Evolutionary conservation across 306 rosid genomes (phyloP), one percentile per base, ranked within the genome.

Genomic region (Fragaria iinumae): DNA sequence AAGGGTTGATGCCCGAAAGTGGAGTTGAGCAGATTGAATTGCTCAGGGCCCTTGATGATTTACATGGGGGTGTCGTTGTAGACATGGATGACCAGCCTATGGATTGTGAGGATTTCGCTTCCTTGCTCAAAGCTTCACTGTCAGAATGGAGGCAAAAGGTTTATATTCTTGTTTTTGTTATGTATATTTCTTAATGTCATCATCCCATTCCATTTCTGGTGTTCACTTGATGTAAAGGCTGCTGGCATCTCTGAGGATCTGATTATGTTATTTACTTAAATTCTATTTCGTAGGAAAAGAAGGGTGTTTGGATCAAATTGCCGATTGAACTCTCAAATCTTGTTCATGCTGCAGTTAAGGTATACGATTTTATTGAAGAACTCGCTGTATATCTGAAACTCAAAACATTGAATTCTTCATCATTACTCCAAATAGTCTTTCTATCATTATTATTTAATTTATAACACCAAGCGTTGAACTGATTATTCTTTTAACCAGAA

Each of bases 251-350:
- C 18, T 67, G 63, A 14, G 38, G 11, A 12, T 63, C 45, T 44
- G 27, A 64, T 18, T 4, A 34, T 45, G 17, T 67, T 82, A 27
- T 4, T 23, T 38, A 1, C 57, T 60, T 48, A 11, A 14, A 12
- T 56, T 66, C 18, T 60, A 50, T 60, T 56, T 76, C 74, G 41
- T 41, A 94, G 96, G 97, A 87, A 55, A 94, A 94, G 87, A 94
- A 75, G 76, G 97, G 97, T 0, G 84, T 91, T 36, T 94, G 98
- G 98, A 87, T 94, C 77, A 94, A 91, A 67, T 69, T 94, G 84
- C 85, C 90, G 1, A 87, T 84, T 67, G 48, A 76, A 79, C 82
- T 67, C 38, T 80, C 89, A 79, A 85, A 85, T 87, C 98, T 94
- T 47, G 85, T 88, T 39, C 87, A 84, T 36, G 44, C 78, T 49